Evolutionary conservation across 768 basidiomycete species (phyloP), one percentile per base, ranked within the genome.

Genomic region (Mycena haematopus): DNA sequence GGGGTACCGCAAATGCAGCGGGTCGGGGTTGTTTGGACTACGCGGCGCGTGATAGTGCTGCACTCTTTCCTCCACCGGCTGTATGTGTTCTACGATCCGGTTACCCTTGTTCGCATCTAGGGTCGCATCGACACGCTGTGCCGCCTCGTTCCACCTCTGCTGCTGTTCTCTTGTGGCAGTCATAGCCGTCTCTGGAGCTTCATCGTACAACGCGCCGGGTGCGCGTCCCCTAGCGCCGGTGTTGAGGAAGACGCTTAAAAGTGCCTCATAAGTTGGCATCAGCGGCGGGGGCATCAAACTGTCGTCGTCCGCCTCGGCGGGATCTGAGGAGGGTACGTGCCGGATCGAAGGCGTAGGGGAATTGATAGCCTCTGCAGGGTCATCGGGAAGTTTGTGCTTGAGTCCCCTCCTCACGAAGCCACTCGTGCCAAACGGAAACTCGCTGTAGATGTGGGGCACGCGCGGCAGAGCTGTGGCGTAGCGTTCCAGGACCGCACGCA

Each of bases 1-100:
- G 4, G 63, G 63, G 35, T 60, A 65, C 40, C 0, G 3, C 15
- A 60, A 1, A 6, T 38, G 10, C 19, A 40, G 6, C 19, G 53
- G 63, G 22, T 49, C 27, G 9, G 58, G 58, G 36, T 60, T 65
- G 51, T 65, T 65, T 17, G 63, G 63, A 4, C 54, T 56, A 31
- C 42, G 49, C 49, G 63, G 53, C 9, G 58, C 63, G 45, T 65
- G 63, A 25, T 55, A 65, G 44, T 56, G 40, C 49, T 62, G 40
- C 8, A 51, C 21, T 13, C 31, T 22, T 17, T 17, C 40, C 46
- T 55, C 60, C 15, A 50, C 19, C 6, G 17, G 14, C 2, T 31
- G 9, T 31, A 42, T n/a, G 17, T 6, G 40, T 13, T 24, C 44
- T 10, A 14, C 11, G 19, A 10, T n/a, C 9, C 10, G 29, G 31